A percentile compares a stretch with the other conserved stretches of the same genome.
Conservation (phyloP, 2,329 filamentous ascomycete species). For the Cladobotryum mycophilum region DNA sequence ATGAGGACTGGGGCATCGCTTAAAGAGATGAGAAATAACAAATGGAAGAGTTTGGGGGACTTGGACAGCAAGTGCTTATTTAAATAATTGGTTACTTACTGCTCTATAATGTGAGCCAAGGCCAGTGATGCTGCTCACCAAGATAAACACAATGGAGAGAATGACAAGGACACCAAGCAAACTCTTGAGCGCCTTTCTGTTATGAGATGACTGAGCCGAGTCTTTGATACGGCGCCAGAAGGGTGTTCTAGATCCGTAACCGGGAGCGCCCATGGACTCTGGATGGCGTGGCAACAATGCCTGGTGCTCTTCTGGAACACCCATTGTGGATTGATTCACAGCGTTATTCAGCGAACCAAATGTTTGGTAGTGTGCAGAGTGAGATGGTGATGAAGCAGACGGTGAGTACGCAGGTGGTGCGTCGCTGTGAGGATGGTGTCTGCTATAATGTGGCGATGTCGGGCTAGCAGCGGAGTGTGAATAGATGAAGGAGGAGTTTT, state of each 20-base stretch:
- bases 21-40: neutral
- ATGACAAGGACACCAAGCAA: constrained; percentile 27
- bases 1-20: neutral
- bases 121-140: constrained; percentile 19
- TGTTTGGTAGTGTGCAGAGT: constrained; percentile 35
- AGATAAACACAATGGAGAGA: constrained; percentile 25
- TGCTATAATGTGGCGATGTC: constrained; percentile 14
- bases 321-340: constrained; percentile 30
- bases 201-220: constrained; percentile 11
- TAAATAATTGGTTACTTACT: constrained; percentile 20
- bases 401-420: constrained; percentile 48
- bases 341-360: constrained; percentile 23
- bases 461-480: neutral
- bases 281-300: constrained; percentile 37
- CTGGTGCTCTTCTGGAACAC: constrained; percentile 35
- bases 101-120: constrained; percentile 15
- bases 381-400: constrained; percentile 29
- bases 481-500: constrained; percentile 1
- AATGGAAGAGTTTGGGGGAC: too few species aligned
- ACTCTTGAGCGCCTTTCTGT: constrained; percentile 24
- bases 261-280: constrained; percentile 40
- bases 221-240: constrained; percentile 26
- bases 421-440: constrained; percentile 23
- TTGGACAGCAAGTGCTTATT: too few species aligned
- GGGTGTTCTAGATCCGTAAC: constrained; percentile 17